Percentiles rank a stretch among this genome's conserved stretches.
Conservation (phyloP, 208 protist genomes). For the Lotmaria passim region DNA sequence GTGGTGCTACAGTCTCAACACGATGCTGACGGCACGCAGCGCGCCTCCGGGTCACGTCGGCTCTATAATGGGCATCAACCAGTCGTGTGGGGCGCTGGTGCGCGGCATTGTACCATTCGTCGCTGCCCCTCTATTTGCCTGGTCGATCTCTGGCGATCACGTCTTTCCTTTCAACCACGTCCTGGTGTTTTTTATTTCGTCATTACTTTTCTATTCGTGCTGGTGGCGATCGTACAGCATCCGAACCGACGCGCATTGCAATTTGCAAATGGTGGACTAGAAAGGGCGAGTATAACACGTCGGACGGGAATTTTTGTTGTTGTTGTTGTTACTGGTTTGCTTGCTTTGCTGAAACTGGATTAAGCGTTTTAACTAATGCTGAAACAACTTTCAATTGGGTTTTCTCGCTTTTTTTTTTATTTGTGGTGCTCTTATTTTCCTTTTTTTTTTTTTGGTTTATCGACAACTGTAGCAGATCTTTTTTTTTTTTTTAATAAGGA, state of each 20-base stretch:
- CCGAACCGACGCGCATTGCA: constrained; percentile 21
- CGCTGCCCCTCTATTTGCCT: constrained; percentile 52
- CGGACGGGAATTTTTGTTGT: neutral
- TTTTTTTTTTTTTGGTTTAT: no score
- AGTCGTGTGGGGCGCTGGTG: constrained; percentile 54
- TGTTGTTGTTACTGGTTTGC: constrained; percentile 3
- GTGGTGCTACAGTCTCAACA: constrained; percentile 70
- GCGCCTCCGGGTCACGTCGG: constrained; percentile 48
- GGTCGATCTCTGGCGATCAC: constrained; percentile 50
- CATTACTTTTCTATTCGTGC: constrained; percentile 10
- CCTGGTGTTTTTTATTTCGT: constrained; percentile 55
- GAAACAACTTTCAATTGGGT: no score
- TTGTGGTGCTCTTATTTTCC: no score
- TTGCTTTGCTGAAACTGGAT: no score
- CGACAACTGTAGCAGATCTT: no score
- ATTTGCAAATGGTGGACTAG: constrained; percentile 20
- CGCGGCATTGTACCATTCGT: constrained; percentile 49
- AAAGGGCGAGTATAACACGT: no score
- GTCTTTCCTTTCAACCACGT: constrained; percentile 56
- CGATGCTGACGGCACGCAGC: constrained; percentile 57
- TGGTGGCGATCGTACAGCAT: constrained; percentile 39
- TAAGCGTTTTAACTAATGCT: no score
- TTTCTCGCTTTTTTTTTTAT: neutral
- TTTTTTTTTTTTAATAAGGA: no score
- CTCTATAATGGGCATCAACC: constrained; percentile 70